Conservation (phyloP, 176 grass and related monocot genomes). For the Eragrostis curvula region DNA sequence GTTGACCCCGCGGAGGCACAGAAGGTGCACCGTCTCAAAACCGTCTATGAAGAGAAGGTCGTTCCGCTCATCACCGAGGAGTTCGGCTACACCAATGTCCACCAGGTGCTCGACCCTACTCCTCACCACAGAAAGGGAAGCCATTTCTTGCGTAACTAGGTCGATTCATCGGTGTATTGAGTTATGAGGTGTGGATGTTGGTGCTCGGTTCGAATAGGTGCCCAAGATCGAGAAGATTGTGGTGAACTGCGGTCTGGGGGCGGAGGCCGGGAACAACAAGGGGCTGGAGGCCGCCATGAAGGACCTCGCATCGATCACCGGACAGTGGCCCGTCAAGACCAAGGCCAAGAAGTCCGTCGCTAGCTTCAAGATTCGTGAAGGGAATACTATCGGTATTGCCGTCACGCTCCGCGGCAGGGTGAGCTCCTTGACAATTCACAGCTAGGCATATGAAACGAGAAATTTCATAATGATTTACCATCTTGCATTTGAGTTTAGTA, state of each 20-base stretch:
- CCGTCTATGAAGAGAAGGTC: slow-evolving; percentile 79
- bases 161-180: background rate
- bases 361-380: slow-evolving; percentile 89
- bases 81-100: slow-evolving; percentile 85
- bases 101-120: slow-evolving; percentile 64
- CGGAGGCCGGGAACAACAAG: slow-evolving; percentile 80
- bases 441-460: slow-evolving; percentile 9
- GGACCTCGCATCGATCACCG: slow-evolving; percentile 72
- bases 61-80: slow-evolving; percentile 77
- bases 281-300: slow-evolving; percentile 84
- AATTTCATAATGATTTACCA: background rate
- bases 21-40: slow-evolving; percentile 68
- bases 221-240: slow-evolving; percentile 87
- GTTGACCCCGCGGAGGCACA: slow-evolving; percentile 70
- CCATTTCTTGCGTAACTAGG: background rate
- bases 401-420: slow-evolving; percentile 87
- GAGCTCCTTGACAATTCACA: slow-evolving; percentile 14
- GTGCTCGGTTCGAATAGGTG: slow-evolving; percentile 46
- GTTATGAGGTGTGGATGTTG: background rate
- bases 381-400: slow-evolving; percentile 77
- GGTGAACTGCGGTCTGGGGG: slow-evolving; percentile 89
- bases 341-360: slow-evolving; percentile 84
- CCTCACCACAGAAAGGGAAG: background rate
- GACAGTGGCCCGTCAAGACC: slow-evolving; percentile 86
- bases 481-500: background rate